Evolutionary conservation across 768 basidiomycete species (phyloP).

Genomic region (Hypholoma sublateritium): DNA sequence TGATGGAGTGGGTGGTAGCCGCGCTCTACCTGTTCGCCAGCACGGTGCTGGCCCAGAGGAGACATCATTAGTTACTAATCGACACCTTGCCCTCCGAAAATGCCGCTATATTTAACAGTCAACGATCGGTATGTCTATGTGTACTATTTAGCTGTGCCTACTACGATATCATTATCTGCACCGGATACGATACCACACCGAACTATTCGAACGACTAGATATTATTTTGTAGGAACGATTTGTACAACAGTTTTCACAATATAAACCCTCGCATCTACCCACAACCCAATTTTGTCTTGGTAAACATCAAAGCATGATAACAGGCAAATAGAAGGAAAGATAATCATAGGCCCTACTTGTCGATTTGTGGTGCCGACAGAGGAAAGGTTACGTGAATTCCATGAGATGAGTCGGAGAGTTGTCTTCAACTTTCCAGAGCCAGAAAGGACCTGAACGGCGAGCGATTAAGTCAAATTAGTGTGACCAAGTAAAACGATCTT

Average conservation of each 20-base stretch:
- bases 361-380: background rate
- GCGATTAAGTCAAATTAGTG: too few species aligned
- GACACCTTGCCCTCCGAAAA: conserved; percentile 2
- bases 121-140: background rate
- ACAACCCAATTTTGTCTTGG: background rate
- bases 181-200: conserved; percentile 2
- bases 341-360: background rate
- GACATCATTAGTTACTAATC: conserved; percentile 19
- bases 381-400: conserved; percentile 26
- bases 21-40: conserved; percentile 48
- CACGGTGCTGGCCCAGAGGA: conserved; percentile 38
- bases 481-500: conserved; percentile 2
- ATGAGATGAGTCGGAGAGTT: conserved; percentile 34
- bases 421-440: conserved; percentile 63
- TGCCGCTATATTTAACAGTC: background rate
- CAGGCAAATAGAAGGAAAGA: background rate
- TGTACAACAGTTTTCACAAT: conserved; percentile 5
- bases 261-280: background rate
- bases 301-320: background rate
- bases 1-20: conserved; percentile 58
- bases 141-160: background rate
- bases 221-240: conserved; percentile 5
- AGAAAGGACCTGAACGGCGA: conserved; percentile 58
- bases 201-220: conserved; percentile 1
- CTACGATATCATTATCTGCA: background rate